A percentile compares a stretch with the other conserved stretches of the same genome.
These are phyloP conservation scores for Emiliania huxleyi DNA, from an alignment of 78 protist species.

Conservation along the genomic window DNA sequence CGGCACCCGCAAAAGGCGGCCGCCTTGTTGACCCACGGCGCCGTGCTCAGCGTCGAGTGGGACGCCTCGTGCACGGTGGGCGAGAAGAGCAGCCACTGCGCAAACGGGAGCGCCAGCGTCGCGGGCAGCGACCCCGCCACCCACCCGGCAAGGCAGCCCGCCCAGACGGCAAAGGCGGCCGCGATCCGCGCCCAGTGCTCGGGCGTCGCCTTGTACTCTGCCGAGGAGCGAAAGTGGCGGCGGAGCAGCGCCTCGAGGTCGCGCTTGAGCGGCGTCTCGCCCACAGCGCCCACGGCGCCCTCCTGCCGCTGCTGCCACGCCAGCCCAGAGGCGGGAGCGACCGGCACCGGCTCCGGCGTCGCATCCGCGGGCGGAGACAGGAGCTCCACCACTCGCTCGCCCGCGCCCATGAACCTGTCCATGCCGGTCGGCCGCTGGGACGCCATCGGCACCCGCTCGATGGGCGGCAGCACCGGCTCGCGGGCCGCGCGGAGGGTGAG, in stretches of 20 bases:
- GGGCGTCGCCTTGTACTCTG: neutral
- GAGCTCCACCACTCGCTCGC: neutral
- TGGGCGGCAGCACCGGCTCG: neutral
- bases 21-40: neutral
- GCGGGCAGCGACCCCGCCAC: neutral
- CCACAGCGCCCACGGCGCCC: neutral
- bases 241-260: neutral
- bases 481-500: neutral
- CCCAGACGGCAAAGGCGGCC: neutral
- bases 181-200: slow-evolving; percentile 2
- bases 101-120: neutral
- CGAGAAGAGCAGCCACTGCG: neutral
- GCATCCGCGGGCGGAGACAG: neutral
- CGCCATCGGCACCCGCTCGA: neutral
- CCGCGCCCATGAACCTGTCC: neutral
- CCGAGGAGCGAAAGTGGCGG: neutral
- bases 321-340: neutral
- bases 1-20: too few relatives aligned
- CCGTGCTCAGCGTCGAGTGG: neutral
- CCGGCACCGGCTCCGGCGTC: neutral
- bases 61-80: neutral
- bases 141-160: neutral
- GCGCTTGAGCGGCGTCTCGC: neutral
- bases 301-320: neutral
- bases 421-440: too few relatives aligned